Evolutionary conservation across 495 filamentous ascomycete genomes (phyloP).

Genomic region (Podospora tetraspora): DNA sequence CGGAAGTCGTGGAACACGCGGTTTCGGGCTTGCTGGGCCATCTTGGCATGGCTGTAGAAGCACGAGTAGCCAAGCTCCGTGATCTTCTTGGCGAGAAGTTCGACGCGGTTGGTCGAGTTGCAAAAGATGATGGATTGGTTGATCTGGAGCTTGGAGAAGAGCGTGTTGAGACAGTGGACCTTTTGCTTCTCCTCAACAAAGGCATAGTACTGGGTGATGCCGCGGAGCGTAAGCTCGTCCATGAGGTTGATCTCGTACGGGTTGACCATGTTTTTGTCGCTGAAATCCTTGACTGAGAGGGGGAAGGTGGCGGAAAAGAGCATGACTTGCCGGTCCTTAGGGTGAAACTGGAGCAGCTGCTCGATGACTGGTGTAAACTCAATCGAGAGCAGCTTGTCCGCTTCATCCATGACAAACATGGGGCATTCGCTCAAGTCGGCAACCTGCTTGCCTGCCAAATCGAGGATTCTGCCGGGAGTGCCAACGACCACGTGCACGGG

Average conservation of each 20-base stretch:
- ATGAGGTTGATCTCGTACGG: constrained; percentile 99
- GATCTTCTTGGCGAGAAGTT: constrained; percentile 97
- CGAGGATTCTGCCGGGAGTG: constrained; percentile 91
- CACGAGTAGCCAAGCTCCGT: constrained; percentile 98
- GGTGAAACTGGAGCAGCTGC: constrained; percentile 86
- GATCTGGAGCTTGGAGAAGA: constrained; percentile 98
- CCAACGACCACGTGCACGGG: constrained; percentile 96
- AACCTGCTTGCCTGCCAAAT: constrained; percentile 88
- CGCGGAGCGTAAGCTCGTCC: constrained; percentile 96
- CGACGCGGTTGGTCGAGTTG: constrained; percentile 97
- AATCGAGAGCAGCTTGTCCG: constrained; percentile 91
- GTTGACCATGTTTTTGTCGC: constrained; percentile 92
- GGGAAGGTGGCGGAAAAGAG: constrained; percentile 98
- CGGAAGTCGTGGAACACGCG: constrained; percentile 99
- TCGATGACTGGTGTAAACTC: constrained; percentile 98
- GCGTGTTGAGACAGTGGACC: constrained; percentile 96
- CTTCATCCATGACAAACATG: constrained; percentile 99
- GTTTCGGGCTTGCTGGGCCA: constrained; percentile 97
- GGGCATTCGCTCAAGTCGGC: constrained; percentile 94
- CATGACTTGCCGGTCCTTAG: constrained; percentile 97
- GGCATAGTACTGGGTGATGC: constrained; percentile 98
- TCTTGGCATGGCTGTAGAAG: constrained; percentile 98
- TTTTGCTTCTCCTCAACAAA: constrained; percentile 99
- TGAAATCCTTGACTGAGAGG: constrained; percentile 91
- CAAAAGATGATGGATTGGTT: constrained; percentile 99